Base-by-base conservation (phyloP, 164 flowering plant genomes). In the Cinnamomum chago region DNA sequence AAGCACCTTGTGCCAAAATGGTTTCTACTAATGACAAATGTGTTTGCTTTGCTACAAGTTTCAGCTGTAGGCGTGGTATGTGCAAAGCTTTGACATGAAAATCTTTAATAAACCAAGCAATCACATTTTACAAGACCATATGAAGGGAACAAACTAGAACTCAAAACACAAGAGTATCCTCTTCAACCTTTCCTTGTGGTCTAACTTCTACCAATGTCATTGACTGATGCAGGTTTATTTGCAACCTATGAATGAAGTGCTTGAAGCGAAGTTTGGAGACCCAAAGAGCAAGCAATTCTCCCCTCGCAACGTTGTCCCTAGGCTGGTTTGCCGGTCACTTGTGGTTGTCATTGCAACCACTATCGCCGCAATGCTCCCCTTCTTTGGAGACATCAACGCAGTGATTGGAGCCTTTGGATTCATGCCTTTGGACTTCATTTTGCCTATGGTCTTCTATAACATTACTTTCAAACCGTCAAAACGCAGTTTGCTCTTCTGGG, bases 351-450 rank as follows among this genome's bases (percentile, higher is more conserved):
- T 78, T 3, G 86, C 94, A 3, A 89, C 94, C 13, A 80, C 79
- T 0, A 62, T 91, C 25, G 92, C 94, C 9, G 92, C 97, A 20
- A 92, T 95, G 98, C 87, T 95, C 35, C 98, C 98, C 11, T 95
- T 95, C 81, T 92, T 92, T 11, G 97, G 97, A 52, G 98, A 92
- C 76, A 86, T 95, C 25, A 93, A 86, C 72, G 83, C 93, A 0
- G 20, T 95, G 52, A 79, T 88, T 2, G 98, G 98, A 14, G 92
- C 98, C 2, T 86, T 91, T 71, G 96, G 94, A 3, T 89, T 87
- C 84, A 71, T 92, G 58, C 98, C 97, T 15, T 84, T 91, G 0
- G 97, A 94, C 79, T 92, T 92, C 35, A 77, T 92, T 9, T 70
- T 90, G 82, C 97, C 98, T 0, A 83, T 86, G 66, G 78, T 94